phyloP scores from a whole-genome alignment of 495 filamentous ascomycete genomes.

The Lepidopterella palustris region DNA sequence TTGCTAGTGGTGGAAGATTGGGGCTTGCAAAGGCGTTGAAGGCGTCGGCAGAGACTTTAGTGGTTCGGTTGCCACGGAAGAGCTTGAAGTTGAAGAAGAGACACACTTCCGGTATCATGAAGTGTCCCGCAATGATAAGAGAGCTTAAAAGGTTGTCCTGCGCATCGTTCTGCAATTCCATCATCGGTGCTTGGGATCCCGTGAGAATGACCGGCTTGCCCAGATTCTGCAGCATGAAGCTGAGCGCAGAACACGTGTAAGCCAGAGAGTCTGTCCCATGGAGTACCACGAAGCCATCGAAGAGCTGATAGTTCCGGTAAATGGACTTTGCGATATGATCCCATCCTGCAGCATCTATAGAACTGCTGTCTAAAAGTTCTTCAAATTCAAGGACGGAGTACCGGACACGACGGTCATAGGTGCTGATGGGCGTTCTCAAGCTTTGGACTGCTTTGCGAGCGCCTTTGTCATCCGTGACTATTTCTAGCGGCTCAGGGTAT shows the following conservation, averaged over 20 bases:
- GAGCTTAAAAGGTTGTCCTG: conserved; percentile 93
- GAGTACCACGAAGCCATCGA: conserved; percentile 92
- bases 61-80: conserved; percentile 85
- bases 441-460: conserved; percentile 46
- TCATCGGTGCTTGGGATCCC: conserved; percentile 87
- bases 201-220: conserved; percentile 90
- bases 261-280: conserved; percentile 93
- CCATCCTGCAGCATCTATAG: conserved; percentile 88
- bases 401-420: conserved; percentile 74
- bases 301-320: conserved; percentile 75
- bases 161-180: conserved; percentile 87
- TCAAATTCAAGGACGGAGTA: conserved; percentile 85
- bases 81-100: conserved; percentile 92
- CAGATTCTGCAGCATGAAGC: conserved; percentile 89
- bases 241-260: conserved; percentile 85
- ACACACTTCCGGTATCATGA: conserved; percentile 93
- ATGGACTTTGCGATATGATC: conserved; percentile 68
- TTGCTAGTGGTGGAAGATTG: conserved; percentile 73
- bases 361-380: conserved; percentile 82
- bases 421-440: conserved; percentile 72
- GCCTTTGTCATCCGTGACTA: conserved; percentile 45
- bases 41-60: conserved; percentile 79
- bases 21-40: conserved; percentile 85
- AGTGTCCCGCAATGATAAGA: conserved; percentile 90
- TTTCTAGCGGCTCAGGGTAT: conserved; percentile 47